These are phyloP conservation scores for Myriosclerotinia scirpicola DNA, from an alignment of 2,329 filamentous ascomycete species.

Conservation along the genomic window DNA sequence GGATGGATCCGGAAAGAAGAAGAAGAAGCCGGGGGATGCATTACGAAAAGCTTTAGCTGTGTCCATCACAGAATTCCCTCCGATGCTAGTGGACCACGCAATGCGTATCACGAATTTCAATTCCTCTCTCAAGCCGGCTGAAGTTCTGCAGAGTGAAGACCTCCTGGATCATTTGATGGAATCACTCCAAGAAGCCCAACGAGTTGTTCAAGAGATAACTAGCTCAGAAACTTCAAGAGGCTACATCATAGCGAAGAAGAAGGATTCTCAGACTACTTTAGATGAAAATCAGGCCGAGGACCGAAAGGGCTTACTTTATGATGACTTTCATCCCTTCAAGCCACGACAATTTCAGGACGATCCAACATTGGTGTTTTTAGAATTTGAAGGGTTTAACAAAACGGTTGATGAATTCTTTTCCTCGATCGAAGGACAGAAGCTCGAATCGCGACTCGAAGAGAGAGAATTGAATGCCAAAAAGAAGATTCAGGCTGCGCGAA, in stretches of 20 bases:
- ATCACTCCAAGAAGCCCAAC: constrained; percentile 69
- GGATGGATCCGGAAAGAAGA: constrained; percentile 59
- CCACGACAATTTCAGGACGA: constrained; percentile 76
- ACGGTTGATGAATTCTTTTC: constrained; percentile 98
- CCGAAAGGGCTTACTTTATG: constrained; percentile 63
- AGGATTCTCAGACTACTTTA: constrained; percentile 35
- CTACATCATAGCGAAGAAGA: constrained; percentile 81
- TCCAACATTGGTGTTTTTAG: constrained; percentile 64
- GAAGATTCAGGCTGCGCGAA: constrained; percentile 80
- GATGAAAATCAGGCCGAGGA: constrained; percentile 42
- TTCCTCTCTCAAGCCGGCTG: constrained; percentile 61
- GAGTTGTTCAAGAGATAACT: constrained; percentile 68
- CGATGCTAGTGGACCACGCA: constrained; percentile 83
- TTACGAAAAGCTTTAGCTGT: constrained; percentile 78
- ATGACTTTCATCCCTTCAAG: constrained; percentile 93
- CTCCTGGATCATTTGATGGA: constrained; percentile 66
- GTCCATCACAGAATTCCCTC: constrained; percentile 85
- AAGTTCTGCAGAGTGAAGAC: constrained; percentile 65
- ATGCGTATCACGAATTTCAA: constrained; percentile 72
- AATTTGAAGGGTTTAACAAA: constrained; percentile 84
- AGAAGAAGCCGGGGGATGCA: constrained; percentile 71
- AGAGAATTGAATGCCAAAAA: constrained; percentile 77
- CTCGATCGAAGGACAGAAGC: constrained; percentile 88
- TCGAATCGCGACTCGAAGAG: constrained; percentile 80
- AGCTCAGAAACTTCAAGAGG: constrained; percentile 67